Conservation (phyloP, 495 filamentous ascomycete species). For the Pyrenopolyporus hunteri region DNA sequence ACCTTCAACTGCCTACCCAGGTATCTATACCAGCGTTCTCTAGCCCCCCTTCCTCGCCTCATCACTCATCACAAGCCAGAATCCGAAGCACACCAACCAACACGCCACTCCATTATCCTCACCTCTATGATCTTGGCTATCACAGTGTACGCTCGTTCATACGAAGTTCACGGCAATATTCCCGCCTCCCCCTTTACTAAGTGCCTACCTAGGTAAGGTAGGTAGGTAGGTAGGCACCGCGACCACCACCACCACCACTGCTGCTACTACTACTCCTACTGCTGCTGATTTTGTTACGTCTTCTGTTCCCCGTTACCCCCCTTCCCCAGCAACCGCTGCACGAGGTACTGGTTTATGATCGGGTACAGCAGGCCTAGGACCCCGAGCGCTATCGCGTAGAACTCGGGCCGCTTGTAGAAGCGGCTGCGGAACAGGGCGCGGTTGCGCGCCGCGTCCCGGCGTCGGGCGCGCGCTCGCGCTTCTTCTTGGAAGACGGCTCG, state of each 20-base stretch:
- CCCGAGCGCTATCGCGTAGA: slow-evolving; percentile 28
- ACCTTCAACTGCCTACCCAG: no score
- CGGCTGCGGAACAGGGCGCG: slow-evolving; percentile 26
- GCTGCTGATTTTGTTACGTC: no score
- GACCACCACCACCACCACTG: not conserved
- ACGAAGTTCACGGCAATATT: no score
- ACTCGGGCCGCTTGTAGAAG: slow-evolving; percentile 27
- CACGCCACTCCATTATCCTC: no score
- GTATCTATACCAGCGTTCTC: not conserved
- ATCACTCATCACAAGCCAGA: not conserved
- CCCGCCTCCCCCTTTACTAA: no score
- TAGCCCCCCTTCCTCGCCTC: not conserved
- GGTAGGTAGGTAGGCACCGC: no score
- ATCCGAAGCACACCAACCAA: no score
- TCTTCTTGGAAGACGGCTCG: slow-evolving; percentile 35
- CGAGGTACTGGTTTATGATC: slow-evolving; percentile 25
- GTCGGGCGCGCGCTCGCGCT: slow-evolving; percentile 19
- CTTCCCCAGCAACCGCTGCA: slow-evolving; percentile 7
- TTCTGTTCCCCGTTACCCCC: not conserved
- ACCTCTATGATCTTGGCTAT: no score
- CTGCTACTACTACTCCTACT: not conserved
- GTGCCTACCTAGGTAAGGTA: no score
- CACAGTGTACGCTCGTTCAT: no score
- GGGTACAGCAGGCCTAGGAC: slow-evolving; percentile 28
- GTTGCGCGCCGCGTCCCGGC: slow-evolving; percentile 34